Base-by-base conservation (phyloP, 192 early-diverging fungal genomes). In the Coemansia biformis region DNA sequence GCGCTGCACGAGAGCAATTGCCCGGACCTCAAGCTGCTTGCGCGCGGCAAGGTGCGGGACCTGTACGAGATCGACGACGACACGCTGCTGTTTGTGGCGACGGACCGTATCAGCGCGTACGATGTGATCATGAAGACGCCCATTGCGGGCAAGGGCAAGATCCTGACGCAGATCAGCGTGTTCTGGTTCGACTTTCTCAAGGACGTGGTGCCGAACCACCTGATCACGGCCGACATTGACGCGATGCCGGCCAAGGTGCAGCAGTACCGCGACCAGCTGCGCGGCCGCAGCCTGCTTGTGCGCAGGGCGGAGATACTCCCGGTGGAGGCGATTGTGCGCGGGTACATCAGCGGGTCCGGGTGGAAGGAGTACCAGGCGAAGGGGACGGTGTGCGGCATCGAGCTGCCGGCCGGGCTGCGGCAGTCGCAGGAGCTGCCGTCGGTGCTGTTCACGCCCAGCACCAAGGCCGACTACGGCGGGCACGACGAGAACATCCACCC, bases 401-500 rank as follows among this genome's bases (percentile, higher is more conserved):
- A 63, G 12, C 77, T 99, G 34, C 86, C 92, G 1, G 51, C 59
- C 6, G 89, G 84, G 5, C 63, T 99, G 46, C 64, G 80, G 33
- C 91, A 98, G 65, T 89, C 87, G 46, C 76, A 95, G 59, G 85
- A 84, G 54, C 83, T 99, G 33, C 81, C 77, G 4, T 56, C 78
- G 42, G 79, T 91, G 8, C 62, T 99, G 22, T 99, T 93, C 62
- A 99, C 96, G 17, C 96, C 96, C 21, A 92, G 89, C 66, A 99
- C 96, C 36, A 99, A 99, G 79, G 96, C 96, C 28, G 96, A 99
- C 47, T 83, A 93, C 58, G 96, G 96, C 22, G 89, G 91, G 42
- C 96, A 99, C 47, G 91, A 99, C 66, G 91, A 96, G 54, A 98
- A 98, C 74, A 99, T 99, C 53, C 93, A 98, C 55, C 97, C 97